Percentiles rank a stretch among this genome's conserved stretches.
Evolutionary conservation across 208 protist genomes (phyloP).

Genomic region (Trypanosoma grayi): DNA sequence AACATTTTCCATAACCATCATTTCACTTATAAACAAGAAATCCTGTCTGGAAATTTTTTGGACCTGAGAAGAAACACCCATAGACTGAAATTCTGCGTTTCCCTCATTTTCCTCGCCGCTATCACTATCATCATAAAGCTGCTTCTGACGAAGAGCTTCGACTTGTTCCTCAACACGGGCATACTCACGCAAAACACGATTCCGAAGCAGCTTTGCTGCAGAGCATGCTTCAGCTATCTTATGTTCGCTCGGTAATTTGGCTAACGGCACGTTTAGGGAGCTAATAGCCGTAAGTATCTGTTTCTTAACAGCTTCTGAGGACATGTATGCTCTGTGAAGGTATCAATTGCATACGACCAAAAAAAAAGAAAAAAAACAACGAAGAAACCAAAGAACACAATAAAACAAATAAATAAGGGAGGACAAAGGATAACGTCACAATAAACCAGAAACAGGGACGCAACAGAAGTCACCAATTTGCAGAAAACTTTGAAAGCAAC

Average conservation of each 20-base stretch:
- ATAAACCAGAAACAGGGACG: not conserved
- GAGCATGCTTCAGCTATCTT: constrained; percentile 51
- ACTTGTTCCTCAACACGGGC: constrained; percentile 58
- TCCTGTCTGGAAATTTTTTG: constrained; percentile 36
- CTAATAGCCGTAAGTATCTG: constrained; percentile 67
- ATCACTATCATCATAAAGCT: constrained; percentile 51
- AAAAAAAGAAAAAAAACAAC: constrained; percentile 2
- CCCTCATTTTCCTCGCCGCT: constrained; percentile 39
- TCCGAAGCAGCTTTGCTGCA: constrained; percentile 73
- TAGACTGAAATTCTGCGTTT: constrained; percentile 1
- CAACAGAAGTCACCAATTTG: not conserved
- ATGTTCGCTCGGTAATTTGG: constrained; percentile 28
- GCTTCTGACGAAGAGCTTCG: constrained; percentile 48
- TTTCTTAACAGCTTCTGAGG: constrained; percentile 58
- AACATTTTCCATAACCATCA: constrained; percentile 80
- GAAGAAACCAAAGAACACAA: not conserved
- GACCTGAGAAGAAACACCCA: constrained; percentile 6
- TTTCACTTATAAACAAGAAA: constrained; percentile 76
- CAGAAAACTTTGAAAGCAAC: not conserved
- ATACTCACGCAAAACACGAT: constrained; percentile 73
- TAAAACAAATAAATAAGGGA: constrained; percentile 2
- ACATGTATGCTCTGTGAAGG: constrained; percentile 40
- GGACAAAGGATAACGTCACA: not conserved
- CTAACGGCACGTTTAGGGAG: constrained; percentile 53
- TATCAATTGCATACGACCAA: not conserved